Evolutionary conservation across 2,329 filamentous ascomycete genomes (phyloP), one percentile per base, ranked within the genome.

Genomic region (Botrytis pseudocinerea): DNA sequence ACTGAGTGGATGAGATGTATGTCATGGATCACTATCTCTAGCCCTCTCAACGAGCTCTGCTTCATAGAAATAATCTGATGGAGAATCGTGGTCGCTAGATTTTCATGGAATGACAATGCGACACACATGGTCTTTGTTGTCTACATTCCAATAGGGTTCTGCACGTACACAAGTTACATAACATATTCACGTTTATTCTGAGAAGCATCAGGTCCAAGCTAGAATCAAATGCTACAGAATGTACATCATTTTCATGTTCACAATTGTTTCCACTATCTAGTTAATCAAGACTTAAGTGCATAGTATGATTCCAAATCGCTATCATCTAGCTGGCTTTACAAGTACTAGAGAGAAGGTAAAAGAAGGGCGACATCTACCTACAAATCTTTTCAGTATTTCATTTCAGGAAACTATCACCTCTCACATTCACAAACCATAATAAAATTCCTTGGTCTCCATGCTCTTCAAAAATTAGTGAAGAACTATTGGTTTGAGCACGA

Each of bases 21-120:
- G 6, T 54, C 2, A 7, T 54, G 5, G 6, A 14, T 0, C 1
- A 6, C 16, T 5, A 16, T 7, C 4, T n/a, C 0, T 16, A n/a
- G 14, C 4, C 12, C 12, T n/a, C 4, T 7, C 4, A 22, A n/a
- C 4, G 25, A n/a, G 25, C 25, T 54, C 10, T 25, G 25, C 3
- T 48, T 12, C 2, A 20, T 6, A 16, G 25, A 7, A n/a, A n/a
- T 10, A 54, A 54, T n/a, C 12, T 54, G 8, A n/a, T 7, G 5
- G 5, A 9, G 4, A 16, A 54, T 3, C 4, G 5, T 5, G 5
- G 48, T 54, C 25, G 25, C 5, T 25, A 25, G 16, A 0, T 54
- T 54, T 1, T n/a, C 16, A 18, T 25, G 51, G 7, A 28, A 12
- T 3, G 14, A 25, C 8, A 54, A 54, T 28, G n/a, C 14, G 4